Conservation (phyloP, 2,329 filamentous ascomycete genomes). For the Alternaria postmessia region DNA sequence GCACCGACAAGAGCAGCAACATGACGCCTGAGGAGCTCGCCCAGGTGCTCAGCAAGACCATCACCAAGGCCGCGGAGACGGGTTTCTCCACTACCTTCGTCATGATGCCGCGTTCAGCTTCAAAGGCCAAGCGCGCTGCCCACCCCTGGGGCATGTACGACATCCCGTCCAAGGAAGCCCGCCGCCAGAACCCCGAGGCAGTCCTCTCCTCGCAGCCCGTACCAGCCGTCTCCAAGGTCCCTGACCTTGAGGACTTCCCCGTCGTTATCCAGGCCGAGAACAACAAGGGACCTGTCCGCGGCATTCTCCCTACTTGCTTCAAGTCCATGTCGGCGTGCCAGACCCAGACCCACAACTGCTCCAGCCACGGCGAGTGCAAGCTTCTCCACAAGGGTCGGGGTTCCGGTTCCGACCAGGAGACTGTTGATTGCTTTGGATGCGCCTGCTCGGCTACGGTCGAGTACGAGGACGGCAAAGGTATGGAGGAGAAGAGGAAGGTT, state of each 20-base stretch:
- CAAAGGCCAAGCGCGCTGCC: conserved; percentile 42
- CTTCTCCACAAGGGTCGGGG: conserved; percentile 65
- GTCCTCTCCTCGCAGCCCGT: conserved; percentile 38
- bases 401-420: conserved; percentile 50
- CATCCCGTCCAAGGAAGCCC: conserved; percentile 34
- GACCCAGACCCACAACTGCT: conserved; percentile 78
- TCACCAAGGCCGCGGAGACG: conserved; percentile 18
- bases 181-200: conserved; percentile 43
- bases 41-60: conserved; percentile 17
- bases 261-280: conserved; percentile 30
- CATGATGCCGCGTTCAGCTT: conserved; percentile 45
- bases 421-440: conserved; percentile 76
- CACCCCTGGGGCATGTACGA: conserved; percentile 49
- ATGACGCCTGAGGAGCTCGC: conserved; percentile 24
- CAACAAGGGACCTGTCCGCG: conserved; percentile 51
- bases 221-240: conserved; percentile 38
- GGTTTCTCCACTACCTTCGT: conserved; percentile 48
- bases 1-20: conserved; percentile 32
- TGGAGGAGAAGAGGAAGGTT: conserved; percentile 60
- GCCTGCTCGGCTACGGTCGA: conserved; percentile 70
- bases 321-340: conserved; percentile 72
- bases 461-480: conserved; percentile 57
- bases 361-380: conserved; percentile 79
- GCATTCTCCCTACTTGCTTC: conserved; percentile 78
- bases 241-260: conserved; percentile 42